Evolutionary conservation across 805 yeast genomes (phyloP), one percentile per base, ranked within the genome.

Genomic region (Candida vartiovaarae): DNA sequence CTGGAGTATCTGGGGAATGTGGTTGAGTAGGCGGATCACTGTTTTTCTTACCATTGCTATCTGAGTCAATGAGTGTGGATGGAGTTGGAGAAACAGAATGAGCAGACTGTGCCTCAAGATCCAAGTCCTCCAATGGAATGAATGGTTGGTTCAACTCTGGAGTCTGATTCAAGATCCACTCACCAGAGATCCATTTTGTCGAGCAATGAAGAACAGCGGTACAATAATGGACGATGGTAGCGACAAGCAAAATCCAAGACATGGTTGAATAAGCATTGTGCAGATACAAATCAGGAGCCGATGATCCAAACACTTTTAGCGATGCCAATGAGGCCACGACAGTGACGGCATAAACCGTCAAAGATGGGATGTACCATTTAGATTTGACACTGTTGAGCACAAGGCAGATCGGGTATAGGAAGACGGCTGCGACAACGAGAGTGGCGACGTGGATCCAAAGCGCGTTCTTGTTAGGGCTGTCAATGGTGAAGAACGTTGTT

Each of bases 221-320:
- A 9, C 68, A 47, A 56, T 74, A 76, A 51, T 86, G 95, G 3
- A 68, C 62, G 2, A 72, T 45, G 2, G 80, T 62, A 8, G 78
- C 61, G 40, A 81, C 58, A 8, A 82, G 62, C 46, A 88, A 63
- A 8, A 84, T 74, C 57, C 75, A 66, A 25, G 84, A 73, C 78
- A 85, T 78, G 54, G 72, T 75, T 10, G 76, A 65, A 62, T 89
- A 89, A 1, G 84, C 82, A 58, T 86, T 86, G 34, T 74, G 70
- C 1, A 95, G 95, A 60, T 87, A 91, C 54, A 87, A 66, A 43
- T 74, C 70, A 0, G 85, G 83, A 25, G 80, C 81, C 15, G 82
- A 67, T 4, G 67, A 60, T 34, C 77, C 73, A 56, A 81, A 87
- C 8, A 81, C 63, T 40, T 76, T 71, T 53, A 80, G 75, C 20